These are phyloP conservation scores for peach (Prunus persica) DNA, from an alignment of 306 rosid species.

Conservation along the genomic window DNA sequence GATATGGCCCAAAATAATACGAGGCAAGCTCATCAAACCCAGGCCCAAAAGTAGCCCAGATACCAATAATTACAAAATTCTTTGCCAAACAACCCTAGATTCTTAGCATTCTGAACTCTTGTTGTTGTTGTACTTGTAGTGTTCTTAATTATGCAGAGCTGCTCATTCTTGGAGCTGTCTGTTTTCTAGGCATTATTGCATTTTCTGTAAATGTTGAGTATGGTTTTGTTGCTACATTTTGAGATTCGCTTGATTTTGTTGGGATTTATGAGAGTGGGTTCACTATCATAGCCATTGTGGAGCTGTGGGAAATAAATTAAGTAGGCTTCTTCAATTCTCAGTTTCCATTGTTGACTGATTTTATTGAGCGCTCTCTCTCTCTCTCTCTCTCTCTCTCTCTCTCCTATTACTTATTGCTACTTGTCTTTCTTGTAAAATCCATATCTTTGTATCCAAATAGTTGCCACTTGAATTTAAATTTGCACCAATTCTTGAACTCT, in stretches of 20 bases:
- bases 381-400: neutral
- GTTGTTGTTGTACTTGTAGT: too few species aligned
- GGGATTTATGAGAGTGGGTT: neutral
- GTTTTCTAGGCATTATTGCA: neutral
- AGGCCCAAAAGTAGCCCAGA: too few species aligned
- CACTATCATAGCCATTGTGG: neutral
- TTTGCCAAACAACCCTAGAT: too few species aligned
- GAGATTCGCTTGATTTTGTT: neutral
- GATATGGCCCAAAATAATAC: too few species aligned
- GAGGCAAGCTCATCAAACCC: too few species aligned
- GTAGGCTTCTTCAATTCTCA: neutral
- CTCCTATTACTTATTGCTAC: neutral
- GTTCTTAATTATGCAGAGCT: neutral
- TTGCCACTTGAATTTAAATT: neutral
- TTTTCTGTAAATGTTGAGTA: neutral
- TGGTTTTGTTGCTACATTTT: neutral
- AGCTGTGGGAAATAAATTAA: neutral
- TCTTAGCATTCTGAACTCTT: too few species aligned
- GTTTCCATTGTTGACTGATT: neutral
- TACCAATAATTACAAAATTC: too few species aligned
- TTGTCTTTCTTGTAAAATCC: neutral
- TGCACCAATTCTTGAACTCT: neutral
- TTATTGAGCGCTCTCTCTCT: neutral
- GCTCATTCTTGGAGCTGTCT: neutral
- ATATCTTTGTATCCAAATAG: neutral